Evolutionary conservation across 768 basidiomycete species (phyloP).

Genomic region (Daedaleopsis nitida): DNA sequence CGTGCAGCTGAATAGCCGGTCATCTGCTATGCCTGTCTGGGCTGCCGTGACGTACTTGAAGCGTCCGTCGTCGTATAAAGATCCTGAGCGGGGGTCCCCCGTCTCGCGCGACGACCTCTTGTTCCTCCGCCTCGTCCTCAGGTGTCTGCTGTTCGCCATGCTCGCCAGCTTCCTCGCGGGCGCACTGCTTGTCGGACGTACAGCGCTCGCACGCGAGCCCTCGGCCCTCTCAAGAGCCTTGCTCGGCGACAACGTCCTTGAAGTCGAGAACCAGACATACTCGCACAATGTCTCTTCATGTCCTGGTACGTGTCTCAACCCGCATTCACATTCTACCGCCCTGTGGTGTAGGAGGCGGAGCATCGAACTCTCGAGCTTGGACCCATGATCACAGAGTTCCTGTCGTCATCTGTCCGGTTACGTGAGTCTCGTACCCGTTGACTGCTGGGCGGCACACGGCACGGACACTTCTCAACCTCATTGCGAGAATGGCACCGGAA

Average conservation of each 20-base stretch:
- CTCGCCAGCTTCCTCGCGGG: constrained; percentile 11
- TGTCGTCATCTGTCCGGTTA: neutral
- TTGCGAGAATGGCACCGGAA: neutral
- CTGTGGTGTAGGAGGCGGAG: neutral
- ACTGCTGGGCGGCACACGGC: neutral
- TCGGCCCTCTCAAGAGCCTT: neutral
- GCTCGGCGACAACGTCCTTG: neutral
- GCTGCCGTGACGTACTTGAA: too few relatives aligned
- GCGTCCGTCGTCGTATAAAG: constrained; percentile 4
- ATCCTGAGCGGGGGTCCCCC: neutral
- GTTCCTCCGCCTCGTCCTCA: neutral
- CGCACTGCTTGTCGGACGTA: constrained; percentile 5
- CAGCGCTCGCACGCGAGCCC: neutral
- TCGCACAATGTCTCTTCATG: constrained; percentile 22
- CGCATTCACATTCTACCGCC: neutral
- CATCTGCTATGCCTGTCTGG: too few relatives aligned
- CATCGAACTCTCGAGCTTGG: neutral
- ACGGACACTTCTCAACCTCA: too few relatives aligned
- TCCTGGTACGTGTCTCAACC: constrained; percentile 11
- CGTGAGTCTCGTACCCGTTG: too few relatives aligned
- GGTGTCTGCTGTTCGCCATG: constrained; percentile 11
- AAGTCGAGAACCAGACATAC: neutral
- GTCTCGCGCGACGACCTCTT: constrained; percentile 1
- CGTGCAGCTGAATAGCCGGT: too few relatives aligned
- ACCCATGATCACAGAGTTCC: neutral